Percentiles rank a stretch among this genome's conserved stretches.
phyloP scores from a whole-genome alignment of 768 basidiomycete genomes.

The Tephrocybe sp. region DNA sequence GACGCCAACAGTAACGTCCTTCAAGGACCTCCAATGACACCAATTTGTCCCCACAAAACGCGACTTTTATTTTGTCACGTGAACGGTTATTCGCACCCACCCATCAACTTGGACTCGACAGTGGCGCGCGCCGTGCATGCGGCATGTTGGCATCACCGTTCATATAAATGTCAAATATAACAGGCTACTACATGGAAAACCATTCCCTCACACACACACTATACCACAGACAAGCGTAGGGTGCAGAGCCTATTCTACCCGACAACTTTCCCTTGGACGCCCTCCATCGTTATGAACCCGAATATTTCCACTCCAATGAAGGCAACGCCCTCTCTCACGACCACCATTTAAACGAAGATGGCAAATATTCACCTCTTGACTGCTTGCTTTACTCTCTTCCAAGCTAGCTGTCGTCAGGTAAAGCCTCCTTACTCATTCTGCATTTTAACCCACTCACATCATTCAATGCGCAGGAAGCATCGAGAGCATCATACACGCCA shows the following conservation, averaged over 20 bases:
- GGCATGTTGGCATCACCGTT: too few species aligned
- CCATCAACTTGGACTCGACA: too few species aligned
- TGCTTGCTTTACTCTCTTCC: background rate
- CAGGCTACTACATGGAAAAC: too few species aligned
- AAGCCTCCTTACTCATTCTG: slow-evolving; percentile 56
- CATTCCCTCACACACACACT: too few species aligned
- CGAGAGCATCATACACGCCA: slow-evolving; percentile 42
- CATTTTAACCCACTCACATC: slow-evolving; percentile 36
- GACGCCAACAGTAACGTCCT: background rate
- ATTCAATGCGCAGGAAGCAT: slow-evolving; percentile 52
- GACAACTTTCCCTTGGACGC: slow-evolving; percentile 9
- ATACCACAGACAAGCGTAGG: too few species aligned
- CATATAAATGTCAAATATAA: too few species aligned
- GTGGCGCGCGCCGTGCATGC: too few species aligned
- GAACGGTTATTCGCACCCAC: too few species aligned
- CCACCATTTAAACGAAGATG: slow-evolving; percentile 61
- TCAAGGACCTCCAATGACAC: too few species aligned
- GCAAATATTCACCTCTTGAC: slow-evolving; percentile 30
- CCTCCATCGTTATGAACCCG: slow-evolving; percentile 63
- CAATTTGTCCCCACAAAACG: background rate
- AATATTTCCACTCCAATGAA: slow-evolving; percentile 45
- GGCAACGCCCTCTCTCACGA: slow-evolving; percentile 69
- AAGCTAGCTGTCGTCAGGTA: slow-evolving; percentile 36
- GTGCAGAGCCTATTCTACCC: too few species aligned
- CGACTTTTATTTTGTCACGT: background rate